Conservation (phyloP, 1,284 basidiomycete genomes). For the Puccinia triticina region DNA sequence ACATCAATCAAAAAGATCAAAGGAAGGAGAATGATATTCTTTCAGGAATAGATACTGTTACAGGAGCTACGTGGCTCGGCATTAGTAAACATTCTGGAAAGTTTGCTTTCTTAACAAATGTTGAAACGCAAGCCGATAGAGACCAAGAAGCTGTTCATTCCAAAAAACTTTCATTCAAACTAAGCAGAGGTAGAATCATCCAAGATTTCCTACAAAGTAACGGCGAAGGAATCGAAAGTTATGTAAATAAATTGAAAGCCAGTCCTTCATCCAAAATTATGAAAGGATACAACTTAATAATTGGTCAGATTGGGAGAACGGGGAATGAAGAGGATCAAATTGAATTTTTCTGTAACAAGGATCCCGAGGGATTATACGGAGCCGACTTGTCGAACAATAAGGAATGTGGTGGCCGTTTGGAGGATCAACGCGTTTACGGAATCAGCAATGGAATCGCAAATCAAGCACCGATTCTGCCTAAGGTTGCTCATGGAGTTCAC, state of each 20-base stretch:
- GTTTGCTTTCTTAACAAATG: conserved; percentile 37
- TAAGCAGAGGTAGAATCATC: conserved; percentile 18
- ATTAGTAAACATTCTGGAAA: not conserved
- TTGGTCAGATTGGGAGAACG: conserved; percentile 4
- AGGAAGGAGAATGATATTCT: not conserved
- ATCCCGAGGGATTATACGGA: not conserved
- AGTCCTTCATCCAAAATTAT: not conserved
- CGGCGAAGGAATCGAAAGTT: not conserved
- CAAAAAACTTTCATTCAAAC: not conserved
- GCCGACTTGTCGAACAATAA: not conserved
- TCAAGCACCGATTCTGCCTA: not conserved
- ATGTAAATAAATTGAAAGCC: not conserved
- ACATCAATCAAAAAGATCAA: not conserved
- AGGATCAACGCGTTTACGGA: not conserved
- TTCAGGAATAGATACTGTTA: conserved; percentile 11
- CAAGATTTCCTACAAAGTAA: not conserved
- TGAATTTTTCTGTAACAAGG: not conserved
- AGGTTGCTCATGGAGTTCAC: not conserved
- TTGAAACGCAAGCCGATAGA: not conserved
- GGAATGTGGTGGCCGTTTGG: not conserved
- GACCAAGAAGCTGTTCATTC: not conserved
- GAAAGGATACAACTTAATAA: conserved; percentile 28
- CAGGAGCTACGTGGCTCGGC: conserved; percentile 26
- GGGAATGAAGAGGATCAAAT: not conserved
- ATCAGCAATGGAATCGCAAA: conserved; percentile 6